A percentile compares a stretch with the other conserved stretches of the same genome.
Conservation (phyloP, 2,329 filamentous ascomycete genomes). For the Capronia epimyces region DNA sequence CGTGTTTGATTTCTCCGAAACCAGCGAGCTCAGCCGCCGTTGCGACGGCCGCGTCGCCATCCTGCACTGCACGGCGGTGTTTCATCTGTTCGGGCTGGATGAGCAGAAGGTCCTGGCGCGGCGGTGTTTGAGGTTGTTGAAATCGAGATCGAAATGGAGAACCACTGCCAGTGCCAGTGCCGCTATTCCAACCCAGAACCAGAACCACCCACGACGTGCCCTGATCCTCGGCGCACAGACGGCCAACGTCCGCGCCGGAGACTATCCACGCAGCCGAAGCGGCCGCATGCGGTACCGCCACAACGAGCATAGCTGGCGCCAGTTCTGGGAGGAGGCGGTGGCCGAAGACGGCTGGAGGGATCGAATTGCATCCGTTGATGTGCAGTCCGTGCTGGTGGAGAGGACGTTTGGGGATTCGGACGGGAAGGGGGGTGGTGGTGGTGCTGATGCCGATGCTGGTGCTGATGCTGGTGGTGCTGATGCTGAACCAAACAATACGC, state of each 20-base stretch:
- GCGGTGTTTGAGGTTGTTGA: conserved; percentile 24
- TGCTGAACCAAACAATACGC: conserved; percentile 1
- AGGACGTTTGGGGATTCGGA: neutral
- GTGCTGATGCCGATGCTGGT: neutral
- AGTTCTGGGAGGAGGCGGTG: conserved; percentile 52
- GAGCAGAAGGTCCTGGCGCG: conserved; percentile 31
- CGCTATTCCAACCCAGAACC: neutral
- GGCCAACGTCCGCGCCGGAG: conserved; percentile 22
- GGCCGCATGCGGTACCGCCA: conserved; percentile 24
- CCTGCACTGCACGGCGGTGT: conserved; percentile 37
- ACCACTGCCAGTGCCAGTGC: neutral
- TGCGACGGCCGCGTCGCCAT: conserved; percentile 33
- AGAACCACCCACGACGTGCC: neutral
- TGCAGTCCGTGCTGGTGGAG: conserved; percentile 14
- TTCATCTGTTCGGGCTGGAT: conserved; percentile 40
- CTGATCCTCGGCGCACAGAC: conserved; percentile 30
- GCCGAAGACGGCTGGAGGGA: conserved; percentile 26
- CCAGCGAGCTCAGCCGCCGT: conserved; percentile 15
- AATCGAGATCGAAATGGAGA: conserved; percentile 6
- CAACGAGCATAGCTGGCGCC: conserved; percentile 47
- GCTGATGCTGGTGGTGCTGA: neutral
- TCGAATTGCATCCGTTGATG: conserved; percentile 27
- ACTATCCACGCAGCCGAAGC: conserved; percentile 16
- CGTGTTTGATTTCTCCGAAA: conserved; percentile 26
- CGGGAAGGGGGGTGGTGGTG: neutral